phyloP scores from a whole-genome alignment of 2,329 filamentous ascomycete genomes.

The Neonectria punicea region DNA sequence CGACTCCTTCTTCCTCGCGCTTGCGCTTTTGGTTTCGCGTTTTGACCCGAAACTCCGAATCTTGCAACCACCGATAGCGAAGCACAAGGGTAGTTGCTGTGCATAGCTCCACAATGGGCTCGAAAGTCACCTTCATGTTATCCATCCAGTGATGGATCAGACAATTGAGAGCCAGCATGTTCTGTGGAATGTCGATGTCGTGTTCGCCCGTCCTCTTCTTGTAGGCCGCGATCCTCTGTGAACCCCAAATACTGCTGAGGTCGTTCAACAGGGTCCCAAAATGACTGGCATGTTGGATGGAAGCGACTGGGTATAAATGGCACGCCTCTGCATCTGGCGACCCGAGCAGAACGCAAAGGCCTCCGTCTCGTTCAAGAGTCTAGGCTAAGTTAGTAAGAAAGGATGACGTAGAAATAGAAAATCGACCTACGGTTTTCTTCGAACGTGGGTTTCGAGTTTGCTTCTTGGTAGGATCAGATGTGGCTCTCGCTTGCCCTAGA shows the following conservation, averaged over 20 bases:
- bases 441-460: background rate
- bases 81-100: background rate
- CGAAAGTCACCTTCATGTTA: background rate
- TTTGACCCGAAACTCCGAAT: background rate
- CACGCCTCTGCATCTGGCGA: background rate
- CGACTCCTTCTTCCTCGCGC: background rate
- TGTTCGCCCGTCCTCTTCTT: background rate
- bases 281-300: background rate
- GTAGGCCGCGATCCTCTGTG: background rate
- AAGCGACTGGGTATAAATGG: background rate
- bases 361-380: background rate
- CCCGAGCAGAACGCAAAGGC: background rate
- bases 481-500: background rate
- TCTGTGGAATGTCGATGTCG: background rate
- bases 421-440: background rate
- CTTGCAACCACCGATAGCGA: background rate
- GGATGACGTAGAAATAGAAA: background rate
- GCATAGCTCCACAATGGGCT: background rate
- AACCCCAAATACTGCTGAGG: background rate
- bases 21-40: background rate
- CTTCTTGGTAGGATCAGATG: background rate
- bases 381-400: background rate
- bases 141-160: background rate
- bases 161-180: background rate
- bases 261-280: background rate